Conservation (phyloP, 2,329 filamentous ascomycete genomes). For the Aspergillus versicolor region DNA sequence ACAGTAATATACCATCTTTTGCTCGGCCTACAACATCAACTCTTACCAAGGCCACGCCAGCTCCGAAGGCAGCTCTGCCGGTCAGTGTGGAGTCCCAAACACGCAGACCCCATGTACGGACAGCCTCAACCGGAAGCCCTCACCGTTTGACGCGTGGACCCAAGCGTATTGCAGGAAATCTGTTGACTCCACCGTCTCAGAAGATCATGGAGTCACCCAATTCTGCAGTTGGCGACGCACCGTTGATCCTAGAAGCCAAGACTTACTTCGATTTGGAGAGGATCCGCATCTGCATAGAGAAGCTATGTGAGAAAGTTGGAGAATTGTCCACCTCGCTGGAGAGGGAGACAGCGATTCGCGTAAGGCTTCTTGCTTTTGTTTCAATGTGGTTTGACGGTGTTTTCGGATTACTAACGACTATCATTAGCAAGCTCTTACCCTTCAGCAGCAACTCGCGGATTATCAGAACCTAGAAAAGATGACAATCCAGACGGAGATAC, state of each 20-base stretch:
- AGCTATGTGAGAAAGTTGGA: constrained; percentile 12
- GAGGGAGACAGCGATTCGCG: constrained; percentile 18
- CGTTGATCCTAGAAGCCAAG: neutral
- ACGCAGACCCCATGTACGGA: constrained; percentile 10
- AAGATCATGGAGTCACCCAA: neutral
- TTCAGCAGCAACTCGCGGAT: constrained; percentile 19
- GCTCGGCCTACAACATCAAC: constrained; percentile 20
- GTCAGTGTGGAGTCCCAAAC: constrained; percentile 2
- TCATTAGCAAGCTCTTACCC: constrained; percentile 14
- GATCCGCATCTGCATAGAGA: constrained; percentile 11
- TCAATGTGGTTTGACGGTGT: neutral
- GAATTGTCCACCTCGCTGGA: constrained; percentile 7
- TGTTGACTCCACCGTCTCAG: neutral
- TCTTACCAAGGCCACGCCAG: constrained; percentile 14
- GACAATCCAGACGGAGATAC: constrained; percentile 12
- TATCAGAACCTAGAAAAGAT: constrained; percentile 13
- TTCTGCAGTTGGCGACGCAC: neutral
- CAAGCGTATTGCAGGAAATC: neutral
- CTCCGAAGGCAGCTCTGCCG: neutral
- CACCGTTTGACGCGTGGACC: constrained; percentile 6
- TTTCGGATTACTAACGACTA: neutral
- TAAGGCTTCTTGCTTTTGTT: constrained; percentile 8
- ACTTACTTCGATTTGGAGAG: no score
- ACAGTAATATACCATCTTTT: constrained; percentile 15
- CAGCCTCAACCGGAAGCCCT: constrained; percentile 21